These are phyloP conservation scores for Apiospora phragmitis DNA, from an alignment of 2,329 filamentous ascomycete species.

Conservation along the genomic window DNA sequence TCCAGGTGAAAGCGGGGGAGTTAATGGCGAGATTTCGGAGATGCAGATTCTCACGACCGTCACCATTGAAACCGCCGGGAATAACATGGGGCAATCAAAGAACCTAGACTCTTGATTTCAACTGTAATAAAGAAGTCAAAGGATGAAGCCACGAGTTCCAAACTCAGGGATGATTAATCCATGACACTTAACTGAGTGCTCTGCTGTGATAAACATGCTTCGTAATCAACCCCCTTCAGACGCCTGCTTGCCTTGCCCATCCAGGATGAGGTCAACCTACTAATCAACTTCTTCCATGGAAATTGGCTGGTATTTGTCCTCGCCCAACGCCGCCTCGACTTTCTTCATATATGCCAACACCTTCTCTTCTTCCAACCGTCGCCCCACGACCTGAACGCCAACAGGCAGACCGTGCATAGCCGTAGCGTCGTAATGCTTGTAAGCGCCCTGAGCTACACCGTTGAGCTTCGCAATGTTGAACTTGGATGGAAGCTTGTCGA, in stretches of 20 bases:
- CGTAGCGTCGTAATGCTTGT: constrained; percentile 78
- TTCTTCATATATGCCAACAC: constrained; percentile 78
- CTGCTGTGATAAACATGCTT: background rate
- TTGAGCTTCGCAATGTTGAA: constrained; percentile 69
- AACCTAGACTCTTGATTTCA: background rate
- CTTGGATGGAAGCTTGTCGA: constrained; percentile 63
- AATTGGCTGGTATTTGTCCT: constrained; percentile 53
- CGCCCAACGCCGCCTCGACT: constrained; percentile 71
- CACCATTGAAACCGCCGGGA: background rate
- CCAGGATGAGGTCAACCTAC: background rate
- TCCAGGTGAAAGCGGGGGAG: background rate
- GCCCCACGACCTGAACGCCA: constrained; percentile 79
- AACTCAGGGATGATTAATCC: too few species aligned
- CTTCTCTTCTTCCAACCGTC: constrained; percentile 83
- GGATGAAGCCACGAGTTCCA: background rate
- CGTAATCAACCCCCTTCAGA: background rate
- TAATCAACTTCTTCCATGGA: constrained; percentile 41
- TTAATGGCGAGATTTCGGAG: background rate
- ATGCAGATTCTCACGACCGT: background rate
- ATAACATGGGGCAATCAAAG: background rate
- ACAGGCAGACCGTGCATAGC: constrained; percentile 89
- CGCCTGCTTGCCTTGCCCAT: background rate
- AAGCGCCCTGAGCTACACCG: constrained; percentile 78
- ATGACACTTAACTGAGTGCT: background rate
- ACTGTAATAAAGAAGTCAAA: background rate